These are phyloP conservation scores for Phlebiopsis gigantea DNA, from an alignment of 768 basidiomycete genomes.

Conservation along the genomic window DNA sequence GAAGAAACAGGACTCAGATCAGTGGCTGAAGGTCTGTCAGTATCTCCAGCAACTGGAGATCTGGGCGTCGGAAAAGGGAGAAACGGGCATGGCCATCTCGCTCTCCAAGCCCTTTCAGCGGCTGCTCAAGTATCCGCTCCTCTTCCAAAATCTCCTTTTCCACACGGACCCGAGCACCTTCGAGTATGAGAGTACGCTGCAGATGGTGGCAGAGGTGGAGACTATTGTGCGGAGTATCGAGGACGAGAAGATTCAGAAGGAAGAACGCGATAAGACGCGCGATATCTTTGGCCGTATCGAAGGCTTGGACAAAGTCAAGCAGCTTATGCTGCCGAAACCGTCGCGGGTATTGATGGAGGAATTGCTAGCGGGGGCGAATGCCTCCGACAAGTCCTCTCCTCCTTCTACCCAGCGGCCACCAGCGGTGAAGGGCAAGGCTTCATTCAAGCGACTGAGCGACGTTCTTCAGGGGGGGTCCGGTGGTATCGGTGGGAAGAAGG, in stretches of 20 bases:
- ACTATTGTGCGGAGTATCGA: constrained; percentile 94
- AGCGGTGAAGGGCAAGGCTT: constrained; percentile 75
- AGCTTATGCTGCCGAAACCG: constrained; percentile 86
- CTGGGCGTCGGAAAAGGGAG: constrained; percentile 76
- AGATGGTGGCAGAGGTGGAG: constrained; percentile 97
- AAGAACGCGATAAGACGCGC: constrained; percentile 91
- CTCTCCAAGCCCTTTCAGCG: constrained; percentile 97
- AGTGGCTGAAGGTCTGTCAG: constrained; percentile 75
- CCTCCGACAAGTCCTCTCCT: constrained; percentile 22
- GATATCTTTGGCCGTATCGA: constrained; percentile 97
- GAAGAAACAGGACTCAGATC: constrained; percentile 74
- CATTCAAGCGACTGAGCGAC: constrained; percentile 86
- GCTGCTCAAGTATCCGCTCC: constrained; percentile 91
- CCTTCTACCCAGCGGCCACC: constrained; percentile 31
- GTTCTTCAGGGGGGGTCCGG: constrained; percentile 57
- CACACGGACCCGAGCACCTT: constrained; percentile 96
- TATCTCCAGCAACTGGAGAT: constrained; percentile 75
- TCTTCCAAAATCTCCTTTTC: constrained; percentile 96
- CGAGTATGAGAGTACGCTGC: constrained; percentile 93
- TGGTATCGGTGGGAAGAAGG: constrained; percentile 66
- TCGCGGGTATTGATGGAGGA: constrained; percentile 87
- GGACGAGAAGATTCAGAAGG: constrained; percentile 96
- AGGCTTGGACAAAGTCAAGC: constrained; percentile 89
- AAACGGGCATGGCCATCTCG: constrained; percentile 92
- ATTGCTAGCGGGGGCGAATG: constrained; percentile 38